A percentile compares a stretch with the other conserved stretches of the same genome.
Evolutionary conservation across 2,329 filamentous ascomycete genomes (phyloP).

Genomic region (Pyrenophora seminiperda): DNA sequence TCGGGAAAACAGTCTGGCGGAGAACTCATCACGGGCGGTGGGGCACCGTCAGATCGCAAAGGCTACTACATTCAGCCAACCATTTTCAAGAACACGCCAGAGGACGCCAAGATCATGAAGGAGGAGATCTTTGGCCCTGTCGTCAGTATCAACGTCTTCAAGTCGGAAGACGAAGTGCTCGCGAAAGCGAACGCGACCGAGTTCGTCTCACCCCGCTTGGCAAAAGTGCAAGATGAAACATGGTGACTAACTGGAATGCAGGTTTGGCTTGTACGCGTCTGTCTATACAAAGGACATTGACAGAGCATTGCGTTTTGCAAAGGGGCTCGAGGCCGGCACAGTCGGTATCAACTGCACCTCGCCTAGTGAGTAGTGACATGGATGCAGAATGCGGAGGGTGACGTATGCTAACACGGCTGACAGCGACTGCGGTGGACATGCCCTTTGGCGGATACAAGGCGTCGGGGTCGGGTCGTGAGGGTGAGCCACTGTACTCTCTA

Average conservation of each 20-base stretch:
- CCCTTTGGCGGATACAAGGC: slow-evolving; percentile 52
- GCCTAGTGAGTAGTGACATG: slow-evolving; percentile 22
- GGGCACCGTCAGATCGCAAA: slow-evolving; percentile 34
- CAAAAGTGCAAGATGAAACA: slow-evolving; percentile 1
- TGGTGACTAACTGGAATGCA: slow-evolving; percentile 6
- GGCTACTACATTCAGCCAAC: slow-evolving; percentile 69
- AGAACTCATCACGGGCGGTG: slow-evolving; percentile 39
- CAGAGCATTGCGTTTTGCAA: slow-evolving; percentile 48
- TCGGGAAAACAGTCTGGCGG: slow-evolving; percentile 70
- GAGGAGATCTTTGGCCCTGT: slow-evolving; percentile 87
- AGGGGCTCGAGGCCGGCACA: slow-evolving; percentile 48
- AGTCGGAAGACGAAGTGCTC: slow-evolving; percentile 77
- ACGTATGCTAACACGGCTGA: neutral
- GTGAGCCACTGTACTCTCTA: slow-evolving; percentile 36
- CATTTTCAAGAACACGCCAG: slow-evolving; percentile 77
- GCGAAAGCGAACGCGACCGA: slow-evolving; percentile 81
- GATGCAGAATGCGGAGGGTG: neutral
- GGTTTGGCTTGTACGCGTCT: slow-evolving; percentile 79
- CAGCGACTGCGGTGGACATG: slow-evolving; percentile 37
- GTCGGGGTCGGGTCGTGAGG: slow-evolving; percentile 45
- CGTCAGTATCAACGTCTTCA: slow-evolving; percentile 76
- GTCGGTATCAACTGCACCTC: slow-evolving; percentile 51
- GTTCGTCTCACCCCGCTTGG: slow-evolving; percentile 19
- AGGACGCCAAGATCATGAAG: slow-evolving; percentile 78
- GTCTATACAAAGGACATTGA: slow-evolving; percentile 69